Base-by-base conservation (phyloP, 306 rosid genomes). In the Citrullus colocynthis region DNA sequence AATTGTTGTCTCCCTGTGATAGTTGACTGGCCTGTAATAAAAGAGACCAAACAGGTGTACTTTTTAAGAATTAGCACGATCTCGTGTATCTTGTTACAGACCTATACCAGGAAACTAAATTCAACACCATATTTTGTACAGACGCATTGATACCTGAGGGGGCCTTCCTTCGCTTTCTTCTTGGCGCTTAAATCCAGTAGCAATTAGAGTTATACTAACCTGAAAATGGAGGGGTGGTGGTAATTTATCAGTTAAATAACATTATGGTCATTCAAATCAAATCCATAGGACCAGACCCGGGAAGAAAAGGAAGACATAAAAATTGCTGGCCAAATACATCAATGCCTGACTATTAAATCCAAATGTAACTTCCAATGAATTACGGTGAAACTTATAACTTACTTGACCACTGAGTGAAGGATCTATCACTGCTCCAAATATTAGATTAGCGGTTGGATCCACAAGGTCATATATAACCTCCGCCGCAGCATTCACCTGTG, bases 391-490 rank as follows among this genome's bases (percentile, higher is more conserved):
- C 54, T 37, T 55, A 10, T 37, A 56, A 88, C 97, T 90, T 86
- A 95, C 99, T 88, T 95, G 99, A 82, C 99, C 99, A 66, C 91
- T 92, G 55, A 95, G 91, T 0, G 99, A 90, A 78, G 99, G 97
- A 89, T 95, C 99, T 84, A 93, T 89, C 78, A 95, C 99, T 76
- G 99, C 97, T 86, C 99, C 99, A 77, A 95, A 95, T 79, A 95
- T 95, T 72, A 92, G 85, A 84, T 95, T 92, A 74, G 97, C 99
- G 77, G 97, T 89, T 28, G 99, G 99, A 73, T 95, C 99, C 79
- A 95, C 99, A 72, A 95, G 99, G 80, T 95, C 99, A 83, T 95
- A 95, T 87, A 95, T 95, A 77, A 95, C 99, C 87, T 95, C 99
- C 17, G 99, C 99, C 42, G 99, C 99, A 76, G 99, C 97, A 89